Conservation (phyloP, 768 basidiomycete species). For the Tulasnella sp. region DNA sequence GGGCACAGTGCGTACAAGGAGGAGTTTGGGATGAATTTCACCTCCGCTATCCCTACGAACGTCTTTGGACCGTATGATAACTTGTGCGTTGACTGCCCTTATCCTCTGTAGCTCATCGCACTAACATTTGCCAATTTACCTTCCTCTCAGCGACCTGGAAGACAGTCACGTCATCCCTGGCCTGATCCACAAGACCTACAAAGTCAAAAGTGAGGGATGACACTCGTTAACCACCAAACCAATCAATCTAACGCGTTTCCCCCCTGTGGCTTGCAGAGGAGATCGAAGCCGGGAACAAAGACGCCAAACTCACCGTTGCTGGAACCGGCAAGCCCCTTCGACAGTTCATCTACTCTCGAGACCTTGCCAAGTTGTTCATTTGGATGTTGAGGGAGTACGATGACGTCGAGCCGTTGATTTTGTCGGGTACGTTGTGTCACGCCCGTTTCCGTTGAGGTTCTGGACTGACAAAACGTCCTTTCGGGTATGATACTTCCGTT, state of each 20-base stretch:
- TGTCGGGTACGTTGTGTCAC: constrained; percentile 52
- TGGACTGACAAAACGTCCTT: background rate
- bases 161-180: constrained; percentile 92
- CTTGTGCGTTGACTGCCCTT: constrained; percentile 48
- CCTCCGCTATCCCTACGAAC: constrained; percentile 94
- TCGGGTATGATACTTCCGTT: background rate
- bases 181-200: constrained; percentile 85
- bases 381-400: constrained; percentile 88
- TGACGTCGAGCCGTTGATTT: constrained; percentile 85
- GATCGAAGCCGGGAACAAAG: constrained; percentile 47
- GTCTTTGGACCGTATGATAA: constrained; percentile 95
- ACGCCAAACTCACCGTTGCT: constrained; percentile 75
- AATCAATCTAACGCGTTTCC: background rate
- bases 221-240: background rate
- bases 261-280: constrained; percentile 11
- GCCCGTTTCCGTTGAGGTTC: background rate
- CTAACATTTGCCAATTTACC: constrained; percentile 6
- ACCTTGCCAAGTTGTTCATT: constrained; percentile 91
- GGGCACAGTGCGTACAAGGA: constrained; percentile 80
- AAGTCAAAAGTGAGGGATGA: constrained; percentile 66
- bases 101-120: constrained; percentile 16
- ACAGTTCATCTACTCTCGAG: constrained; percentile 97
- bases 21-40: constrained; percentile 90
- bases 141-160: constrained; percentile 59
- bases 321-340: constrained; percentile 88